These are phyloP conservation scores for Pyrenochaeta sp. DNA, from an alignment of 2,329 filamentous ascomycete species.

Conservation along the genomic window DNA sequence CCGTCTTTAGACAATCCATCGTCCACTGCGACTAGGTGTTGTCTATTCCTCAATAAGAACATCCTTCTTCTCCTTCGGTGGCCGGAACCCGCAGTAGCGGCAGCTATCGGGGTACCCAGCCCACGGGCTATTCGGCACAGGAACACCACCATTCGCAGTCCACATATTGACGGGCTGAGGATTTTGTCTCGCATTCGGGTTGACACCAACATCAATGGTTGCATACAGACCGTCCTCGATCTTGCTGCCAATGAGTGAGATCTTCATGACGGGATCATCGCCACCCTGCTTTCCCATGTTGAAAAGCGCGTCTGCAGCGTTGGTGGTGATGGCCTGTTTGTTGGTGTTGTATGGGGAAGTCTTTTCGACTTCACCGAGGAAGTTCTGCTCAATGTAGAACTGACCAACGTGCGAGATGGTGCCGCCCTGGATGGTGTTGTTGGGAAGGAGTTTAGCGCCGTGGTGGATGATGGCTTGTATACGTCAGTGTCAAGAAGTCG, in stretches of 20 bases:
- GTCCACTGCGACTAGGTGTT: background rate
- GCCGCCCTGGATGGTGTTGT: slow-evolving; percentile 61
- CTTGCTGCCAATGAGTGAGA: slow-evolving; percentile 61
- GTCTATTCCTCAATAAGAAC: background rate
- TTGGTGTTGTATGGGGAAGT: slow-evolving; percentile 57
- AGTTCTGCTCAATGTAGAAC: slow-evolving; percentile 69
- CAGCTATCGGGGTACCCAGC: slow-evolving; percentile 41
- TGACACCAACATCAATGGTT: slow-evolving; percentile 43
- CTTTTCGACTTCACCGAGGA: slow-evolving; percentile 62
- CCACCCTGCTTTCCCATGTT: slow-evolving; percentile 57
- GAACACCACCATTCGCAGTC: slow-evolving; percentile 38
- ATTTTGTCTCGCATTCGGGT: slow-evolving; percentile 36
- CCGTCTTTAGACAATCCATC: background rate
- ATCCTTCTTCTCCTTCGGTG: slow-evolving; percentile 25
- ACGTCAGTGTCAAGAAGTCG: background rate
- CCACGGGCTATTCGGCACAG: slow-evolving; percentile 33
- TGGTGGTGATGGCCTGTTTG: slow-evolving; percentile 56
- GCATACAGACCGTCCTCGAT: slow-evolving; percentile 43
- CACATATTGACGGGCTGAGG: slow-evolving; percentile 42
- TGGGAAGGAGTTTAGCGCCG: slow-evolving; percentile 53
- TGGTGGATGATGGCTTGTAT: slow-evolving; percentile 47
- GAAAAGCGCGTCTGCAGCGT: slow-evolving; percentile 61
- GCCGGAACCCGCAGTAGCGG: slow-evolving; percentile 27
- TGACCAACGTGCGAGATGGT: slow-evolving; percentile 69
- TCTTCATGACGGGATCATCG: slow-evolving; percentile 66